A percentile compares a stretch with the other conserved stretches of the same genome.
These are phyloP conservation scores for Pythium insidiosum DNA, from an alignment of 352 stramenopile genomes.

Conservation along the genomic window DNA sequence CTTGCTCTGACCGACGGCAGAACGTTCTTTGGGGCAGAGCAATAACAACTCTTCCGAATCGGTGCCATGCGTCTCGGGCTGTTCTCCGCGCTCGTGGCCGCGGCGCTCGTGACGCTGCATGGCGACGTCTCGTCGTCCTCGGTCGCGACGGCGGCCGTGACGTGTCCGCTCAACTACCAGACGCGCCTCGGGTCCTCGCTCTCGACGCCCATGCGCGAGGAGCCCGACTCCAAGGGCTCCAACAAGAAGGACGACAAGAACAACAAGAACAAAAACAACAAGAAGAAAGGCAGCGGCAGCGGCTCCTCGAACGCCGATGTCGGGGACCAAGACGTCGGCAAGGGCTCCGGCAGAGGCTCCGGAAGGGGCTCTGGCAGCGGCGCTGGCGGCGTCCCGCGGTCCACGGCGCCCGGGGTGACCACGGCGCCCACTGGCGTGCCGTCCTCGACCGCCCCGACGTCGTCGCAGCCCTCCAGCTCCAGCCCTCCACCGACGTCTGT, in stretches of 20 bases:
- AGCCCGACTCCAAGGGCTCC: slow-evolving; percentile 16
- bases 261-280: slow-evolving; percentile 9
- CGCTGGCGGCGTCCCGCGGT: not conserved
- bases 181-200: slow-evolving; percentile 51
- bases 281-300: slow-evolving; percentile 1
- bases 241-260: slow-evolving; percentile 18
- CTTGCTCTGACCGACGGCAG: no score
- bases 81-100: slow-evolving; percentile 15
- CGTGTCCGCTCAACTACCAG: slow-evolving; percentile 58
- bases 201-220: slow-evolving; percentile 34
- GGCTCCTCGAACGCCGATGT: slow-evolving; percentile 9
- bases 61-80: slow-evolving; percentile 19
- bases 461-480: slow-evolving; percentile 8
- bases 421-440: not conserved
- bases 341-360: not conserved
- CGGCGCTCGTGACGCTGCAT: slow-evolving; percentile 14
- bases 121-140: no score
- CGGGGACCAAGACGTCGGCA: slow-evolving; percentile 10
- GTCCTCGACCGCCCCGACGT: not conserved
- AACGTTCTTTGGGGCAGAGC: no score
- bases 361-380: not conserved
- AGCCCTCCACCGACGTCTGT: no score
- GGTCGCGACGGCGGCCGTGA: slow-evolving; percentile 18
- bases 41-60: no score
- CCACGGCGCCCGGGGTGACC: not conserved